These are phyloP conservation scores for Penicillium herquei DNA, from an alignment of 495 filamentous ascomycete genomes.

Conservation along the genomic window DNA sequence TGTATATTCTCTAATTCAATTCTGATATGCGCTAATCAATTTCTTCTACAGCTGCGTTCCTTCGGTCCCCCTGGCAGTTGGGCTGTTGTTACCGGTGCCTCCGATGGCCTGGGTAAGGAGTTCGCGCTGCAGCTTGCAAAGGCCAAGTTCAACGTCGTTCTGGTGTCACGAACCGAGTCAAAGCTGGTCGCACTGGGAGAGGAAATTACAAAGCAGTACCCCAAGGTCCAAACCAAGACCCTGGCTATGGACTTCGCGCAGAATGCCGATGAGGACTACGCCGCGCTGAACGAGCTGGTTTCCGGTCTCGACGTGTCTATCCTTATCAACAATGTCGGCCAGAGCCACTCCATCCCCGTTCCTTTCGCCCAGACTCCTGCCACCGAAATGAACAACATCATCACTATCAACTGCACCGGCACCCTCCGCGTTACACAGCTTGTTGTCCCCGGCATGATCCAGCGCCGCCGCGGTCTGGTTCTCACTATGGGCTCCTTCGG, in stretches of 20 bases:
- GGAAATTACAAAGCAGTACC: constrained; percentile 68
- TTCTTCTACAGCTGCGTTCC: constrained; percentile 64
- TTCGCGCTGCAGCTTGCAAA: constrained; percentile 86
- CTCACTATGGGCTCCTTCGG: constrained; percentile 97
- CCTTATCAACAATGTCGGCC: constrained; percentile 96
- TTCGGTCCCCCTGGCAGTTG: constrained; percentile 92
- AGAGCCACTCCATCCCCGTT: constrained; percentile 87
- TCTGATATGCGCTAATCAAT: constrained; percentile 2
- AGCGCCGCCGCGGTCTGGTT: constrained; percentile 81
- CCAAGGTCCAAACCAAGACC: constrained; percentile 63
- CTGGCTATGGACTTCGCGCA: constrained; percentile 89
- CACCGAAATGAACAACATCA: constrained; percentile 80
- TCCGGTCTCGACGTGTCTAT: constrained; percentile 77
- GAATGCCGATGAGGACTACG: constrained; percentile 75
- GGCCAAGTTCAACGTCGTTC: constrained; percentile 88
- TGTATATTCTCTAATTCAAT: constrained; percentile 14
- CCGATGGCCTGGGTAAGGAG: constrained; percentile 96
- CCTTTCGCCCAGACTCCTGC: constrained; percentile 77
- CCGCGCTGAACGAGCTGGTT: constrained; percentile 62
- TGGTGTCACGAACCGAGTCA: constrained; percentile 88
- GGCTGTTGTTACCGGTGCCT: constrained; percentile 94
- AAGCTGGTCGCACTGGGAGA: constrained; percentile 77
- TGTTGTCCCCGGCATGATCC: constrained; percentile 78
- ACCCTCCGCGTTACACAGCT: constrained; percentile 85
- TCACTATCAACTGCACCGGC: constrained; percentile 89